Percentiles rank a stretch among this genome's conserved stretches.
Conservation (phyloP, 257 asterid genomes). For the Leonotis leonurus region DNA sequence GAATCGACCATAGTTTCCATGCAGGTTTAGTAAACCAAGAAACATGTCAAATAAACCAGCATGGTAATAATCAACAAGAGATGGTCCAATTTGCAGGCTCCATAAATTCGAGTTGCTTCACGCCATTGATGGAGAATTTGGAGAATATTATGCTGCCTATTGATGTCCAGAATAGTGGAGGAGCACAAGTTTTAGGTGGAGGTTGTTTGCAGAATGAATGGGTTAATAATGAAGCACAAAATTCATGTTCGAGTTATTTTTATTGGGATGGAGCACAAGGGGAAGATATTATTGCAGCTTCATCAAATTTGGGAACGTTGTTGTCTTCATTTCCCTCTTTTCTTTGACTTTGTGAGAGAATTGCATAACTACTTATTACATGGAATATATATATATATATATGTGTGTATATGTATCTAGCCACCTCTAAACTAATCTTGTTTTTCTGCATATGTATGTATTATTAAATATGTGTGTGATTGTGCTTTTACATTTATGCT, state of each 20-base stretch:
- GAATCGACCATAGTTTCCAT: constrained; percentile 27
- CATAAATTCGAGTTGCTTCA: constrained; percentile 23
- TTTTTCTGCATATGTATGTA: neutral
- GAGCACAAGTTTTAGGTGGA: constrained; percentile 21
- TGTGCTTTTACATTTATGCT: neutral
- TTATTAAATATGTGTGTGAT: neutral
- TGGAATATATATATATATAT: too few species aligned
- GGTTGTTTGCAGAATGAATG: constrained; percentile 57
- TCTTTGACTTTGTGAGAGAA: neutral
- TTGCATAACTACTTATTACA: neutral
- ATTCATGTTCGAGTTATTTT: constrained; percentile 37
- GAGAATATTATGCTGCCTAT: constrained; percentile 32
- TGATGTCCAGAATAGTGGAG: constrained; percentile 26
- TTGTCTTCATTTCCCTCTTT: constrained; percentile 52
- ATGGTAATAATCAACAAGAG: constrained; percentile 17
- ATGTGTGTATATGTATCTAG: neutral
- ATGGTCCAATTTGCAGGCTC: constrained; percentile 15
- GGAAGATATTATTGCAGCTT: constrained; percentile 33
- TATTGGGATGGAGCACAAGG: constrained; percentile 59
- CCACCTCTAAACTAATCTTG: neutral
- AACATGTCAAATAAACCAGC: constrained; percentile 38
- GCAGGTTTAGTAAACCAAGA: constrained; percentile 18
- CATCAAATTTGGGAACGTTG: constrained; percentile 39
- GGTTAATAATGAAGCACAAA: constrained; percentile 37
- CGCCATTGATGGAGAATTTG: constrained; percentile 41